Base-by-base conservation (phyloP, 306 rosid genomes). In the Gastrolobium bilobum region DNA sequence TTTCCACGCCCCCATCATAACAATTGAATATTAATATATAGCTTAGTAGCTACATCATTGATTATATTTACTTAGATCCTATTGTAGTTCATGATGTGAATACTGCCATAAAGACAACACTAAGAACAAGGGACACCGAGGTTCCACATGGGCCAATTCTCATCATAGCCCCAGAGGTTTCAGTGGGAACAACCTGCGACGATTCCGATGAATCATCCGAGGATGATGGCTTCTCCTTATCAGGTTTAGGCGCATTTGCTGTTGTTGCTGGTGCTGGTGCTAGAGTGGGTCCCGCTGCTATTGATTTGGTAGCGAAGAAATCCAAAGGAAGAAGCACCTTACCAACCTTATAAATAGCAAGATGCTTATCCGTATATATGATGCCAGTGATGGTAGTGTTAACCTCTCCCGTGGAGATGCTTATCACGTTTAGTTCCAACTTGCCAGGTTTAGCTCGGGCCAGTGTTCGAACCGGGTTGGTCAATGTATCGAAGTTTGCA, bases 381-480 rank as follows among this genome's bases (percentile, higher is more conserved):
- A 91, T 75, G 3, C 97, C 97, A 0, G 61, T 82, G 63, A 91
- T 44, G 0, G 89, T 81, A 35, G 97, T 87, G 35, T 91, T 91
- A 52, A 88, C 92, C 2, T 60, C 72, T 1, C 97, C 94, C 0
- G 87, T 86, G 0, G 91, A 83, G 1, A 87, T 64, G 60, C 90
- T 91, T 2, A 88, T 88, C n/a, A 91, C 92, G 39, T 91, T 84
- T 0, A 91, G 76, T 26, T 90, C 91, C 13, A 72, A 73, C 50
- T 81, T 89, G 1, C 86, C 73, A 1, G 71, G 86, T 75, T 80
- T 81, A 13, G 84, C 83, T 0, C 97, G 90, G 0, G 92, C 94
- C 33, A 89, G 85, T 6, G 97, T 91, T 51, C 91, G 67, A 0
- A 91, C 82, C 0, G 94, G 92, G 80, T 91, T 90, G 33, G 91